Conservation (phyloP, 192 early-diverging fungal genomes). For the Umbelopsis sp. region DNA sequence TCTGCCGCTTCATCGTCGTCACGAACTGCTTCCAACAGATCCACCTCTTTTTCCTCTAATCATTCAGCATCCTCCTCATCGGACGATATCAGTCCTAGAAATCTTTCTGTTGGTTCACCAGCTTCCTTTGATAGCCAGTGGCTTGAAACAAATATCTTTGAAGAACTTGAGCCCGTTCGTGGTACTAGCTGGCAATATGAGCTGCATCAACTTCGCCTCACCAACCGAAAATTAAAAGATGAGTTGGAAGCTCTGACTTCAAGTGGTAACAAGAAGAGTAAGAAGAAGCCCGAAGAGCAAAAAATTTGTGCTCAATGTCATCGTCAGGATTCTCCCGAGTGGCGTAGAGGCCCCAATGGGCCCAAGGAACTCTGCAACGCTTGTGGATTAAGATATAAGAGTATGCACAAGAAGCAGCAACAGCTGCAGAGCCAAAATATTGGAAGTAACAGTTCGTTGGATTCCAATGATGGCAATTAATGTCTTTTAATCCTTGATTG, state of each 20-base stretch:
- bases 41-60: neutral
- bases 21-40: neutral
- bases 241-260: slow-evolving; percentile 48
- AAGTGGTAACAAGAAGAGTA: slow-evolving; percentile 41
- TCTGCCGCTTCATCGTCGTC: neutral
- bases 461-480: neutral
- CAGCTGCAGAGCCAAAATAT: neutral
- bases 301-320: slow-evolving; percentile 38
- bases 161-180: slow-evolving; percentile 29
- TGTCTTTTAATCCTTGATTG: too few relatives aligned
- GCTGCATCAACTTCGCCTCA: slow-evolving; percentile 46
- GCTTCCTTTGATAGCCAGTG: neutral
- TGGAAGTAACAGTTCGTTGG: neutral
- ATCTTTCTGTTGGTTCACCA: neutral
- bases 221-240: slow-evolving; percentile 59
- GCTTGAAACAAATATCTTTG: slow-evolving; percentile 24
- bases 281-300: slow-evolving; percentile 22
- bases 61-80: neutral
- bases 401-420: slow-evolving; percentile 2
- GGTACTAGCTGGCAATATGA: slow-evolving; percentile 37
- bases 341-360: slow-evolving; percentile 61
- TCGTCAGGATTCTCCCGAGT: slow-evolving; percentile 33
- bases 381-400: slow-evolving; percentile 31
- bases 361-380: slow-evolving; percentile 53
- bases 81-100: neutral